Base-by-base conservation (phyloP, 2,329 filamentous ascomycete species). In the Mycosphaerella sp. region DNA sequence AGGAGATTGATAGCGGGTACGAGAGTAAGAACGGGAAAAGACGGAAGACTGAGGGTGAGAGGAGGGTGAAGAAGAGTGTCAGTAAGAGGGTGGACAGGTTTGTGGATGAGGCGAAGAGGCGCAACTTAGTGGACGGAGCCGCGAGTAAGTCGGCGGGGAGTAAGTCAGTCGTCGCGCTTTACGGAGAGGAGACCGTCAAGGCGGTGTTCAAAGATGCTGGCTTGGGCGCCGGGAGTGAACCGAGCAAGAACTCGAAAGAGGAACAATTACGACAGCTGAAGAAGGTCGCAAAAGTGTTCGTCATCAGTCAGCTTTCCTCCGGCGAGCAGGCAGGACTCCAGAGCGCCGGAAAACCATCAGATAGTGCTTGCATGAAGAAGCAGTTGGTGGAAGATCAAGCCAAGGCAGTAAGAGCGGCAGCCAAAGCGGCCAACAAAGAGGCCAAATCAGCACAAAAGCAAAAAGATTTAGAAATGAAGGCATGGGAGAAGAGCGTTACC, bases 401-500 rank as follows among this genome's bases (percentile, higher is more conserved):
- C 8, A 49, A 40, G 32, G 42, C 27, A 36, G 35, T 37, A 27
- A 40, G 30, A 16, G 51, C 53, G 13, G 49, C 53, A 14, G 50
- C 59, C 44, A 58, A 55, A 42, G 40, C 55, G 10, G 52, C 52
- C 2, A 50, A 56, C 13, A 55, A 54, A 41, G 50, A 40, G 27
- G 53, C 45, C 13, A 56, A 57, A 32, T 51, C 49, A 6, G 41
- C 44, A n/a, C 52, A 55, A 43, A 57, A 50, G 53, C 51, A 43
- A 43, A 37, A 27, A 42, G 49, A 46, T 14, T 34, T 8, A 35
- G 48, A 45, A 40, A 46, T 49, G 52, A 54, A 47, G 46, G 71
- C 70, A 1, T 61, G 59, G 1, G 61, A 59, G 14, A 73, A 73
- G 56, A 62, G 65, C 10, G 62, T 72, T 39, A 62, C 66, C 0